Conservation (phyloP, 352 stramenopile species). For the Phytophthora citrophthora region DNA sequence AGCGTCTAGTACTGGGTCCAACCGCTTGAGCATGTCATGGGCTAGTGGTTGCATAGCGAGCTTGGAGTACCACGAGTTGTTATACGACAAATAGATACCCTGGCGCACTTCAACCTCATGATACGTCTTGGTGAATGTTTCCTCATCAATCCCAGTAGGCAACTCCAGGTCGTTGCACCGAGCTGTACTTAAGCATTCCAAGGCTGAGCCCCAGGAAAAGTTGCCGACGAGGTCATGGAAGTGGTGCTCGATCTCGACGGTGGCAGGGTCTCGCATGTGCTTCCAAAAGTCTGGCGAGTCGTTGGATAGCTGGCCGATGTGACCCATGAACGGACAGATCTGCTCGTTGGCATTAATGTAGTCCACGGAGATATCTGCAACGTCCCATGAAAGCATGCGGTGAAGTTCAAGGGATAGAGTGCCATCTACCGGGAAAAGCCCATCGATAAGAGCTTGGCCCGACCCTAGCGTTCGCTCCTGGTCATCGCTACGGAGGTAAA, state of each 20-base stretch:
- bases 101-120: constrained; percentile 77
- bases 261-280: constrained; percentile 54
- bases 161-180: constrained; percentile 81
- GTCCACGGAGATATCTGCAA: constrained; percentile 76
- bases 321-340: constrained; percentile 79
- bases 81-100: constrained; percentile 69
- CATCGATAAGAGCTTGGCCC: constrained; percentile 82
- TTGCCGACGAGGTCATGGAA: constrained; percentile 75
- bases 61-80: constrained; percentile 86
- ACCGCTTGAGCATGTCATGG: constrained; percentile 65
- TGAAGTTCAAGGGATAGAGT: constrained; percentile 54
- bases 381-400: constrained; percentile 79
- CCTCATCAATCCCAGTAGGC: constrained; percentile 65
- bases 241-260: constrained; percentile 56
- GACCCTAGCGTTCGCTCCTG: constrained; percentile 85
- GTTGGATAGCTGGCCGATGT: constrained; percentile 69
- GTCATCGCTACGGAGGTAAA: constrained; percentile 88
- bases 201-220: constrained; percentile 80
- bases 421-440: constrained; percentile 72
- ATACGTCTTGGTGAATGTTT: constrained; percentile 81
- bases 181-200: constrained; percentile 84
- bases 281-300: constrained; percentile 59
- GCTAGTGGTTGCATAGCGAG: constrained; percentile 86
- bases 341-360: constrained; percentile 83
- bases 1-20: constrained; percentile 60